Conservation (phyloP, 1,139 yeast genomes). For the Magnusiomyces magnusii region DNA sequence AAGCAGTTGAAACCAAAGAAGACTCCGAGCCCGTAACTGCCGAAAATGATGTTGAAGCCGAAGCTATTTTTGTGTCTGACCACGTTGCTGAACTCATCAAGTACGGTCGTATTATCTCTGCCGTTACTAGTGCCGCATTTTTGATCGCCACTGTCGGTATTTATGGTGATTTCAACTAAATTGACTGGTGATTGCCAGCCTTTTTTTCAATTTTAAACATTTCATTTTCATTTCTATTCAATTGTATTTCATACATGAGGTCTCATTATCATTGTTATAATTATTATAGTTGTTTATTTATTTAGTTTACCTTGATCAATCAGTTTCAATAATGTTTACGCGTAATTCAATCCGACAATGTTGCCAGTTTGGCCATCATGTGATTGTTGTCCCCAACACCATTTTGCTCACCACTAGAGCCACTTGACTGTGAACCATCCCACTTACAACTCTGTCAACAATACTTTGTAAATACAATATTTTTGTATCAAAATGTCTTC, state of each 20-base stretch:
- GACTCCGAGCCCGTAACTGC: not conserved
- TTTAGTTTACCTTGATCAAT: not conserved
- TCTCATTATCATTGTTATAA: too few relatives aligned
- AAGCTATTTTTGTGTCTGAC: not conserved
- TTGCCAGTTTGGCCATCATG: too few relatives aligned
- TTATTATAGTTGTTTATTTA: too few relatives aligned
- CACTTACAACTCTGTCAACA: not conserved
- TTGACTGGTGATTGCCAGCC: not conserved
- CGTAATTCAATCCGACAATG: too few relatives aligned
- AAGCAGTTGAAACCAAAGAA: not conserved
- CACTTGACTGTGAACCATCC: not conserved
- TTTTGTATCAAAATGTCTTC: not conserved
- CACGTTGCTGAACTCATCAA: conserved; percentile 2
- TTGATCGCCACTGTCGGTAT: conserved; percentile 27
- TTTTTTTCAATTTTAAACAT: not conserved
- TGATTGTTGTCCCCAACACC: not conserved
- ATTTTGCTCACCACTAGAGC: not conserved
- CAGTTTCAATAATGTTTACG: not conserved
- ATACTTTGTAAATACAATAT: not conserved
- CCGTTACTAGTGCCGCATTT: conserved; percentile 22
- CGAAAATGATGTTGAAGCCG: not conserved
- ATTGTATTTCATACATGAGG: too few relatives aligned
- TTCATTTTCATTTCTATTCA: too few relatives aligned
- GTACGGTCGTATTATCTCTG: conserved; percentile 16
- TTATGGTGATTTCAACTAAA: conserved; percentile 23